Evolutionary conservation across 306 rosid genomes (phyloP), one percentile per base, ranked within the genome.

Genomic region (Alnus glutinosa): DNA sequence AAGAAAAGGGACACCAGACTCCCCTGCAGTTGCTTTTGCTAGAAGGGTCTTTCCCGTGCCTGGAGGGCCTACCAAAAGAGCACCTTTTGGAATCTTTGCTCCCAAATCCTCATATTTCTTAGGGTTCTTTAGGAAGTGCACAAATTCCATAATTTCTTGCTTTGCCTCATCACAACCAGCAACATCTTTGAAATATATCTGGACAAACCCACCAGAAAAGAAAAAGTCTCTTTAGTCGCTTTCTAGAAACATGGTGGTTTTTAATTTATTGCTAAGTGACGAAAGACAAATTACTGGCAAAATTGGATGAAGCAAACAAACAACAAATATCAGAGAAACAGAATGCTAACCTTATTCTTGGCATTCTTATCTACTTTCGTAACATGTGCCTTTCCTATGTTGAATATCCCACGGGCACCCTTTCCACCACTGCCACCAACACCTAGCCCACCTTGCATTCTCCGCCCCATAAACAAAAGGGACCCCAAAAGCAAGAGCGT

Each of bases 121-220:
- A 28, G 98, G 98, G 78, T 88, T 88, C 90, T 95, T 92, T 47
- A 95, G 93, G 81, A 95, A 95, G 81, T 95, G 98, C 74, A 95
- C 98, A 78, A 95, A 95, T 85, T 95, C 98, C 98, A 95, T 95
- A 73, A 95, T 88, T 83, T 95, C 98, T 80, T 87, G 92, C 79
- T 95, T 95, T 69, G 98, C 98, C 86, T 95, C 98, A 66, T 95
- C 98, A 49, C 98, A 95, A 18, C 98, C 98, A 36, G 98, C 98
- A 78, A 95, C 98, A 84, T 95, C 98, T 83, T 88, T 92, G 80
- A 95, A 95, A 84, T 81, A 90, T 61, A 91, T 71, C 98, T 95
- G 85, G 62, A 78, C 64, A 67, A 82, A 75, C 15, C 69, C 1
- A 78, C 49, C 73, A 62, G 46, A 42, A 42, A 36, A 64, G 69